Conservation (phyloP, 2,329 filamentous ascomycete genomes). For the Colletotrichum abscissum region DNA sequence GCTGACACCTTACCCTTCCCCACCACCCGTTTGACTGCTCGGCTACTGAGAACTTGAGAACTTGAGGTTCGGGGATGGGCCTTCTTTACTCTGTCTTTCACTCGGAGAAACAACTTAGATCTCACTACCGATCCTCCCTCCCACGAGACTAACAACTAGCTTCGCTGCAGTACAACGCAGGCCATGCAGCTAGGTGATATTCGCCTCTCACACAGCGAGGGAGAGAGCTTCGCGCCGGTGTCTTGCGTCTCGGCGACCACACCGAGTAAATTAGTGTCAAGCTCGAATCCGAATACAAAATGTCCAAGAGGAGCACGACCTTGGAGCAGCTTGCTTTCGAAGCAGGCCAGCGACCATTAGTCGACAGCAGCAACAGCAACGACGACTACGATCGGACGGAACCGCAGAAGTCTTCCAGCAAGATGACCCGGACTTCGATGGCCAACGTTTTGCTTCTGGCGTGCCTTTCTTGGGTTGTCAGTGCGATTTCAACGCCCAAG, state of each 20-base stretch:
- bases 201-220: neutral
- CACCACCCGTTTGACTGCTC: neutral
- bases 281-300: slow-evolving; percentile 10
- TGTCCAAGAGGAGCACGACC: slow-evolving; percentile 13
- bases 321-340: neutral
- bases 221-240: slow-evolving; percentile 9
- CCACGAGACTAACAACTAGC: neutral
- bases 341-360: neutral
- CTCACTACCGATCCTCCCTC: neutral
- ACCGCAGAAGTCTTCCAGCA: neutral
- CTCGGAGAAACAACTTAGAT: neutral
- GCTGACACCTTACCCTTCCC: neutral
- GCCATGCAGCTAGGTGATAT: slow-evolving; percentile 20
- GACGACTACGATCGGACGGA: neutral
- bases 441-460: slow-evolving; percentile 1
- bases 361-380: neutral
- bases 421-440: slow-evolving; percentile 14
- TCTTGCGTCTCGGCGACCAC: neutral
- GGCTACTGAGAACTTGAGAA: too few relatives aligned
- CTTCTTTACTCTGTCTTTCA: neutral
- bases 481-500: neutral
- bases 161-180: neutral
- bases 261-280: neutral
- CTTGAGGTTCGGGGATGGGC: neutral
- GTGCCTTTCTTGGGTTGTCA: slow-evolving; percentile 2